These are phyloP conservation scores for Aureobasidium lini DNA, from an alignment of 2,329 filamentous ascomycete species.

Conservation along the genomic window DNA sequence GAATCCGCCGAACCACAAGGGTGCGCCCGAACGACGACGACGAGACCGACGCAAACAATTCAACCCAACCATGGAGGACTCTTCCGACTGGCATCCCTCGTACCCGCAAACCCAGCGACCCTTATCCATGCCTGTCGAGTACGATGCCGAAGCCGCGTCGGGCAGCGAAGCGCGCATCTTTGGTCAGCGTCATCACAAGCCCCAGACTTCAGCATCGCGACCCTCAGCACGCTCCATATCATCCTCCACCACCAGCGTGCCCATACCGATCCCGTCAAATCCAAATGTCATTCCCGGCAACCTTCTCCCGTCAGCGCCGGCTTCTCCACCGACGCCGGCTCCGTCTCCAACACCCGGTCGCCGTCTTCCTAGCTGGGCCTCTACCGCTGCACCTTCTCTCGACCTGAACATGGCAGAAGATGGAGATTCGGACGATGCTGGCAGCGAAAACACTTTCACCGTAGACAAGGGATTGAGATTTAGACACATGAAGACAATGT, in stretches of 20 bases:
- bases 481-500: conserved; percentile 70
- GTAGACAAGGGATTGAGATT: conserved; percentile 37
- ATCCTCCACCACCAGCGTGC: conserved; percentile 33
- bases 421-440: conserved; percentile 21
- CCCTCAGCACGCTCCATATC: conserved; percentile 14
- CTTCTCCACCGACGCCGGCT: conserved; percentile 60
- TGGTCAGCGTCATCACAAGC: conserved; percentile 6
- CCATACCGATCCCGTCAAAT: conserved; percentile 35
- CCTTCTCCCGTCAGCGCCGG: conserved; percentile 56
- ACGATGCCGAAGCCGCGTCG: conserved; percentile 11
- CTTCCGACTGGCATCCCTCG: conserved; percentile 15
- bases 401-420: conserved; percentile 55
- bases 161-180: conserved; percentile 9
- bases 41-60: neutral
- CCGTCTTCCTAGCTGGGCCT: conserved; percentile 64
- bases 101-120: conserved; percentile 16
- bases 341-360: conserved; percentile 59
- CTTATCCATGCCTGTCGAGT: conserved; percentile 16
- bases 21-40: neutral
- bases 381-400: conserved; percentile 64
- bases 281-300: conserved; percentile 48
- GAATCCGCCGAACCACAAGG: conserved; percentile 5
- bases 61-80: conserved; percentile 15
- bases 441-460: conserved; percentile 20
- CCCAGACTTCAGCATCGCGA: conserved; percentile 2